Evolutionary conservation across 768 basidiomycete genomes (phyloP), one percentile per base, ranked within the genome.

Genomic region (Kwoniella botswanensis): DNA sequence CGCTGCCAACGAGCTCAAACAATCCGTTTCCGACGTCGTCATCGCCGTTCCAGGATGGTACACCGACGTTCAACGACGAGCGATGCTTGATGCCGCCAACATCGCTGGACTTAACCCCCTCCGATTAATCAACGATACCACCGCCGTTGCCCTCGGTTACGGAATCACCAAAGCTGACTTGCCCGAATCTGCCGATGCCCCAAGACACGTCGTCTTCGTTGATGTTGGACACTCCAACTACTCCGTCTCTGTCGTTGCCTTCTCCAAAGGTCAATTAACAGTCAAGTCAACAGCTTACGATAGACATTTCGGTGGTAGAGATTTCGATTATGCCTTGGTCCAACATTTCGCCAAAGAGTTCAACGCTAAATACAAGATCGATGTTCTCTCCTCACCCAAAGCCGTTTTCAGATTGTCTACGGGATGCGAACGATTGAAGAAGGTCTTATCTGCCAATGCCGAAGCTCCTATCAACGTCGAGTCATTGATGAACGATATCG

Each of bases 101-200:
- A 93, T 99, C 78, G 93, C 93, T 66, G 90, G 91, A 69, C 88
- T 98, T 71, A 97, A 94, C 84, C 86, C 89, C 73, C 92, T 98
- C 71, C 93, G 96, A 63, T 88, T 99, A 84, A 93, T 98, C 87
- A 98, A 98, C 86, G 97, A 98, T 84, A 90, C 91, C 67, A 98
- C 96, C 72, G 97, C 96, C 64, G 88, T 91, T 68, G 97, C 97
- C 52, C 91, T 99, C 83, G 94, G 93, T 63, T 99, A 96, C 86
- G 97, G 97, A 76, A 98, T 98, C 87, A 99, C 96, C 75, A 99
- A 99, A 85, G 89, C 92, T 29, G 97, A 99, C 84, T 90, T 99
- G 55, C 97, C 97, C 22, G 84, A 84, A 44, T 90, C 91, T 15
- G 83, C 89, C 43, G 94, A 95, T 72, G 86, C 86, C 74, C 91